Evolutionary conservation across 202 grass and related monocot genomes (phyloP).

Genomic region (Zoysia matrella): DNA sequence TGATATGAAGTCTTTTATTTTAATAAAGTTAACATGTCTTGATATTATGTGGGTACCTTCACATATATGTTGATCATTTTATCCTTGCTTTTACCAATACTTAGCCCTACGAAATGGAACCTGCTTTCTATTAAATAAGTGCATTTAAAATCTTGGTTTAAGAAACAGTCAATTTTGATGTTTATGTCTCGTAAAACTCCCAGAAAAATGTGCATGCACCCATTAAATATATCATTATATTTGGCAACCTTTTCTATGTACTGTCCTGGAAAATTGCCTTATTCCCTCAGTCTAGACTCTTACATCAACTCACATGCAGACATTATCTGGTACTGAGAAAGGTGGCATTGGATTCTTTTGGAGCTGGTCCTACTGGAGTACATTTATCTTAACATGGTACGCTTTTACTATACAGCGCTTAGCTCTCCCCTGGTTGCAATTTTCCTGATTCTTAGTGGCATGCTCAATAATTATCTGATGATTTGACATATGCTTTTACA

Average conservation of each 20-base stretch:
- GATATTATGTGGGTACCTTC: slow-evolving; percentile 22
- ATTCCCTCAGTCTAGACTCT: slow-evolving; percentile 24
- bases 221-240: background rate
- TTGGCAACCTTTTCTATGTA: background rate
- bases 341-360: slow-evolving; percentile 95
- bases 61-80: background rate
- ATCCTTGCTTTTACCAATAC: background rate
- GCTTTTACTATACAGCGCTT: slow-evolving; percentile 31
- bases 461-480: background rate
- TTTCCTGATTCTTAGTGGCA: slow-evolving; percentile 17
- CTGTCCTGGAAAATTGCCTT: slow-evolving; percentile 1
- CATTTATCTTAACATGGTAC: slow-evolving; percentile 99
- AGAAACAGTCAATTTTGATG: background rate
- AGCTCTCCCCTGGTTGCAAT: background rate
- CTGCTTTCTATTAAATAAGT: background rate
- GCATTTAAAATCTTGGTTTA: background rate
- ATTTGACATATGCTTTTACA: background rate
- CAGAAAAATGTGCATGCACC: background rate
- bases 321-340: slow-evolving; percentile 70
- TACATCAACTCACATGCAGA: slow-evolving; percentile 56
- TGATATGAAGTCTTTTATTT: slow-evolving; percentile 19
- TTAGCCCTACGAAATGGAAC: slow-evolving; percentile 1
- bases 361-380: slow-evolving; percentile 99
- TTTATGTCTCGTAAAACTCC: slow-evolving; percentile 3
- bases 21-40: background rate